Evolutionary conservation across 768 basidiomycete species (phyloP), one percentile per base, ranked within the genome.

Genomic region (Astraeus odoratus): DNA sequence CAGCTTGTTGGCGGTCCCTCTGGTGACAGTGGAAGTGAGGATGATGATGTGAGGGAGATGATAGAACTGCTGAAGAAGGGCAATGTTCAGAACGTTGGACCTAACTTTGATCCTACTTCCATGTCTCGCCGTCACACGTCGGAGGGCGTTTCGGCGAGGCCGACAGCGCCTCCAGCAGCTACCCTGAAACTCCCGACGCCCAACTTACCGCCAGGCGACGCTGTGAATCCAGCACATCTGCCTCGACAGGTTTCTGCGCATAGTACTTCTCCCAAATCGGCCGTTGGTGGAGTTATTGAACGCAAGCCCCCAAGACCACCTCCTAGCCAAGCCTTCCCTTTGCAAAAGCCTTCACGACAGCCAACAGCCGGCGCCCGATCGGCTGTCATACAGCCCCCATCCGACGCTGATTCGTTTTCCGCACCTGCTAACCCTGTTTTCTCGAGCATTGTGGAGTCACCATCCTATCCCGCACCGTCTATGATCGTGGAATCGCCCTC

Each of bases 21-120:
- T 22, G 69, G 64, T 24, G 77, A 78, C 38, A 81, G 78, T 43
- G 78, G 63, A 25, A 78, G 74, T 39, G 81, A 82, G 45, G 72
- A 69, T 33, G 70, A 72, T 45, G 60, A 54, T 15, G 57, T 72
- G 47, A 74, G 73, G 55, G 77, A 79, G 49, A 61, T 78, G 7
- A 54, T 78, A 23, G 72, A 76, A 18, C 67, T 80, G 36, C 52
- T 82, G 40, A 68, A 61, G 48, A 72, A 69, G 50, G 77, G 77
- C 19, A 66, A 71, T 43, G 58, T 80, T 13, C 72, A 75, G 43
- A 81, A 82, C 52, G 53, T 71, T 19, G 80, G 80, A 18, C 74
- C 76, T 5, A 61, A 73, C 48, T 67, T 69, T 10, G 53, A 42
- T 8, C 31, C 49, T 37, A 34, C 49, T 7, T 29, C 50, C 30